A percentile compares a stretch with the other conserved stretches of the same genome.
Evolutionary conservation across 768 basidiomycete genomes (phyloP).

Genomic region (Suillus decipiens): DNA sequence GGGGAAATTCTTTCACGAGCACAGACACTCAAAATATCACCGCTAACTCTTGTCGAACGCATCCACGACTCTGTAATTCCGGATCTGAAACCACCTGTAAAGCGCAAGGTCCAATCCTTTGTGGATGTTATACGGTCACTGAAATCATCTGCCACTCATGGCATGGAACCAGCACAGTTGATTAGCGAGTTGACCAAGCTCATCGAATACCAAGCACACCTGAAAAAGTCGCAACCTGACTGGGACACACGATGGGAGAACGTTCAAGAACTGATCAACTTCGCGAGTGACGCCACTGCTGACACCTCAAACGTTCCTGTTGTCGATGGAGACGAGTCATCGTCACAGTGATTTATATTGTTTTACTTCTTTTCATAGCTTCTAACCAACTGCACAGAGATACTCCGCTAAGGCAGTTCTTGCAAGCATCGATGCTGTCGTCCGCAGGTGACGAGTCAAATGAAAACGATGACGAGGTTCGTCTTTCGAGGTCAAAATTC

Average conservation of each 20-base stretch:
- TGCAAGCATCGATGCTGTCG: constrained; percentile 81
- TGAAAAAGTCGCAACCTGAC: constrained; percentile 72
- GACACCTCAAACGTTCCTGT: constrained; percentile 17
- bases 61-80: constrained; percentile 62
- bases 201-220: constrained; percentile 65
- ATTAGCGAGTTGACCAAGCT: constrained; percentile 58
- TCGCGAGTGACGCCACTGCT: constrained; percentile 59
- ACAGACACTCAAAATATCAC: constrained; percentile 49
- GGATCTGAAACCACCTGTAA: constrained; percentile 67
- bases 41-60: constrained; percentile 59
- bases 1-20: constrained; percentile 57
- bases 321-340: neutral
- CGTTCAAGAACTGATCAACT: constrained; percentile 80
- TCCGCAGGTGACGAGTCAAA: constrained; percentile 72
- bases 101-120: constrained; percentile 62
- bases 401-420: constrained; percentile 68
- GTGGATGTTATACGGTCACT: constrained; percentile 56
- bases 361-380: neutral
- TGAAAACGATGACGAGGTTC: constrained; percentile 49
- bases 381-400: constrained; percentile 30
- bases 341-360: neutral
- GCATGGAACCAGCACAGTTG: constrained; percentile 61
- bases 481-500: constrained; percentile 12
- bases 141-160: constrained; percentile 54
- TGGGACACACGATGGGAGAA: constrained; percentile 84